phyloP scores from a whole-genome alignment of 495 filamentous ascomycete species.

The Annulohypoxylon moriforme region DNA sequence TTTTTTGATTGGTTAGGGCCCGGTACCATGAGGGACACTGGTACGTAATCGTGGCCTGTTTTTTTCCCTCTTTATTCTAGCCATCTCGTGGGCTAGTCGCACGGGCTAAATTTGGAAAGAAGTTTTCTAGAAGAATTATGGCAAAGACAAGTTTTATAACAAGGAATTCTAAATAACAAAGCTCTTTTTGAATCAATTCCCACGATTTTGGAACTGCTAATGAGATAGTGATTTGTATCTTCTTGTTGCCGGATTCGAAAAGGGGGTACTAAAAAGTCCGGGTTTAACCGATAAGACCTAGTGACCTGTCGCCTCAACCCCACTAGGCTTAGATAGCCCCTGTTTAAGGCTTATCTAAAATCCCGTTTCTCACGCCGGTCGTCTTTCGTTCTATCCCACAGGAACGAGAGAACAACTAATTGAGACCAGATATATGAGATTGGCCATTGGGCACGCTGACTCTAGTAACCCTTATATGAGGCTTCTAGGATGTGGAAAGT shows the following conservation, averaged over 20 bases:
- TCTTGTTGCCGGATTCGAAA: neutral
- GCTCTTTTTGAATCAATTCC: neutral
- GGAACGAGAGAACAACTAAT: neutral
- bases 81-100: neutral
- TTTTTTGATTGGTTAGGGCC: constrained; percentile 32
- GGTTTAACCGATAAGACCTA: constrained; percentile 21
- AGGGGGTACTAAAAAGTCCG: constrained; percentile 19
- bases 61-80: constrained; percentile 13
- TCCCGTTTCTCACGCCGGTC: constrained; percentile 7
- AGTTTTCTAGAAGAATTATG: constrained; percentile 10
- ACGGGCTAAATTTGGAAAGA: neutral
- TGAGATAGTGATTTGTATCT: constrained; percentile 12
- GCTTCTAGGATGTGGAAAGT: neutral
- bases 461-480: neutral
- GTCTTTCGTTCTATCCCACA: neutral
- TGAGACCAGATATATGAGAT: neutral
- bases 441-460: neutral
- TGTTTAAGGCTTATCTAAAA: constrained; percentile 12
- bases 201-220: neutral
- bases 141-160: neutral
- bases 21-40: constrained; percentile 15
- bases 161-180: constrained; percentile 3
- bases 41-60: constrained; percentile 33
- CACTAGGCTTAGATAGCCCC: neutral
- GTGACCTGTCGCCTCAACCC: neutral